Base-by-base conservation (phyloP, 768 basidiomycete genomes). In the Russula griseocarnosa region DNA sequence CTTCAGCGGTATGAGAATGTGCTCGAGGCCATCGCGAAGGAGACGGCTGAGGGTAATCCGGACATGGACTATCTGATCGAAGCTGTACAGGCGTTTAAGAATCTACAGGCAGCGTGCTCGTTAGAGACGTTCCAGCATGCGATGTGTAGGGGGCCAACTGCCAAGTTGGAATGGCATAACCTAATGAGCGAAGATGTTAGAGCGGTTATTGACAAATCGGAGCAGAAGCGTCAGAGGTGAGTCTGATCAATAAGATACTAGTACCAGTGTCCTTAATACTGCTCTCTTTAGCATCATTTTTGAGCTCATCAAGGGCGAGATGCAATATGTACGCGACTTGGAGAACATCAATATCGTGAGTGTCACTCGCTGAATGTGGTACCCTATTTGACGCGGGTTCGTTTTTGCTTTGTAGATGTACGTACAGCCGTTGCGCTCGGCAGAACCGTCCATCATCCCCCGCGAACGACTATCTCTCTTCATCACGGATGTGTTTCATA, bases 261-360 rank as follows among this genome's bases (percentile, higher is more conserved):
- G 32, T 42, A 11, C 20, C 26, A 46, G 51, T 20, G 18, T 13
- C 13, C 13, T 20, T 61, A 58, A 42, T 36, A 57, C 51, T 3
- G 26, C 16, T 62, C 65, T 36, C 18, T 13, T 42, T 67, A 94
- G 92, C 50, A 86, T 94, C 70, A 94, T 96, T 56, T 97, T 95
- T 70, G 94, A 97, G 77, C 74, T 96, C 66, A 96, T 97, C 74
- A 92, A 96, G 74, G 90, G 91, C 67, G 94, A 97, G 74, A 96
- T 96, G 92, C 85, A 86, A 30, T 97, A 95, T 71, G 94, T 96
- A 30, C 90, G 87, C 69, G 94, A 97, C 78, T 75, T 97, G 63
- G 90, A 94, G 74, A 89, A 87, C 60, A 88, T 97, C 51, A 87
- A 89, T 65, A 79, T 78, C 65, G 93, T 94, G 69, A 13, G 84